phyloP scores from a whole-genome alignment of 2,329 filamentous ascomycete species.

The Pseudogymnoascus sp. region DNA sequence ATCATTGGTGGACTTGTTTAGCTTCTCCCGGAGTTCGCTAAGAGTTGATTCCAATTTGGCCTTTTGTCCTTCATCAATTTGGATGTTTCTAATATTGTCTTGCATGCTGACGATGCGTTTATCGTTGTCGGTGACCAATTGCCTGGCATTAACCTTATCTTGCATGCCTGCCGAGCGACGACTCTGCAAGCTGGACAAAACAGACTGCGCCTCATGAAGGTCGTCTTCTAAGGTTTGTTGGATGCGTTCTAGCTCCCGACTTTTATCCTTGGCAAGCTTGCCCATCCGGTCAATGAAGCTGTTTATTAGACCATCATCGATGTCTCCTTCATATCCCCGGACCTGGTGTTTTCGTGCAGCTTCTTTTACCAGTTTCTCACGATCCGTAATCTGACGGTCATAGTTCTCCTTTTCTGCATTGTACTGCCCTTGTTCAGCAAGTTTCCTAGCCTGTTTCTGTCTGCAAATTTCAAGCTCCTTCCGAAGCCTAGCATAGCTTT shows the following conservation, averaged over 20 bases:
- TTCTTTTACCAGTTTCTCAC: constrained; percentile 69
- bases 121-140: constrained; percentile 69
- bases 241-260: constrained; percentile 66
- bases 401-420: constrained; percentile 84
- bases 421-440: constrained; percentile 66
- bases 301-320: constrained; percentile 66
- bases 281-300: constrained; percentile 74
- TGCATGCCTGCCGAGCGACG: constrained; percentile 67
- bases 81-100: constrained; percentile 62
- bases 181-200: constrained; percentile 68
- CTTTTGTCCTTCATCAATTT: constrained; percentile 79
- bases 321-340: constrained; percentile 73
- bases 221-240: constrained; percentile 70
- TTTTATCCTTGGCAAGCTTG: constrained; percentile 71
- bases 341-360: constrained; percentile 72
- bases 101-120: constrained; percentile 62
- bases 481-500: constrained; percentile 61
- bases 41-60: constrained; percentile 69
- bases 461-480: constrained; percentile 41
- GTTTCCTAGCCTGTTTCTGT: constrained; percentile 44
- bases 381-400: constrained; percentile 68
- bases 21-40: constrained; percentile 58
- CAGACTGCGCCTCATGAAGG: constrained; percentile 63
- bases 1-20: constrained; percentile 57
- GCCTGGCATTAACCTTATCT: constrained; percentile 65